Evolutionary conservation across 129 eudicot genomes (phyloP).

Genomic region (Tagetes erecta): DNA sequence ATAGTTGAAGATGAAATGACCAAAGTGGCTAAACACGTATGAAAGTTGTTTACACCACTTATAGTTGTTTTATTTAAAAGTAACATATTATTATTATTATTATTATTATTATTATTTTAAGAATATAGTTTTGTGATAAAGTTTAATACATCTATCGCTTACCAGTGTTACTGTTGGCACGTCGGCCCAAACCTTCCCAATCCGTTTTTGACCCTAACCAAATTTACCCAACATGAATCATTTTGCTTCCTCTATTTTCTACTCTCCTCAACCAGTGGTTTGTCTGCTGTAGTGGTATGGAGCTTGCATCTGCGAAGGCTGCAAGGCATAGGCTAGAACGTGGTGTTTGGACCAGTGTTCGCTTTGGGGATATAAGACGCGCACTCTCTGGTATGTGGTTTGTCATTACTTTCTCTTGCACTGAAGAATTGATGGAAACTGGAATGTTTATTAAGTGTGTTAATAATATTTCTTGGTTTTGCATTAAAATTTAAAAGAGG

Average conservation of each 20-base stretch:
- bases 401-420: constrained; percentile 15
- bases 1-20: not conserved
- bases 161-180: not conserved
- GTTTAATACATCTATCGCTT: not conserved
- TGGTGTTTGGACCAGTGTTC: constrained; percentile 94
- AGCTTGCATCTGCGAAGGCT: constrained; percentile 91
- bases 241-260: not conserved
- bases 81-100: too few species aligned
- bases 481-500: not conserved
- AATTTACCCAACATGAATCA: not conserved
- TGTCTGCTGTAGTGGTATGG: constrained; percentile 50
- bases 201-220: not conserved
- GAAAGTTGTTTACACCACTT: not conserved
- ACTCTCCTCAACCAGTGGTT: not conserved
- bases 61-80: not conserved
- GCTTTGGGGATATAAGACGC: constrained; percentile 90
- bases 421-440: not conserved
- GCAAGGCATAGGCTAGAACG: constrained; percentile 82
- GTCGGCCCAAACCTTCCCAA: not conserved
- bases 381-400: constrained; percentile 72
- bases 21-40: not conserved
- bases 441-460: not conserved
- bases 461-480: not conserved
- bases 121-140: not conserved
- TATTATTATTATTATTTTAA: not conserved